Conservation (phyloP, 2,329 filamentous ascomycete species). For the Aureobasidium sp. region DNA sequence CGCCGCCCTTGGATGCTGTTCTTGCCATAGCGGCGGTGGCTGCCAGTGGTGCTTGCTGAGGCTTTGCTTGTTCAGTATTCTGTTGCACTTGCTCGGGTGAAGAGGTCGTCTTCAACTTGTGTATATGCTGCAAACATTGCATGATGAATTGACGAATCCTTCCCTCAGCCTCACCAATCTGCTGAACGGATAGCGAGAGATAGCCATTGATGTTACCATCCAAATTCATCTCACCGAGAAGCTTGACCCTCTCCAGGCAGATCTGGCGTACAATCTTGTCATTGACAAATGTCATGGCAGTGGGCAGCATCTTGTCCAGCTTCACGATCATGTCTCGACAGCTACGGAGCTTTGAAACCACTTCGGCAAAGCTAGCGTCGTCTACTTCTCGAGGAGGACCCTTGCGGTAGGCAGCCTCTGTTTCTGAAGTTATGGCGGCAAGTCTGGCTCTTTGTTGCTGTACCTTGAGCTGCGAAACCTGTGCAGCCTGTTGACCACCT, state of each 20-base stretch:
- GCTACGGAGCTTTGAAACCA: slow-evolving; percentile 17
- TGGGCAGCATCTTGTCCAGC: slow-evolving; percentile 22
- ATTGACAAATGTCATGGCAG: slow-evolving; percentile 19
- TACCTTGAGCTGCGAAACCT: neutral
- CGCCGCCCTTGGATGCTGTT: slow-evolving; percentile 12
- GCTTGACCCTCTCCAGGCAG: slow-evolving; percentile 21
- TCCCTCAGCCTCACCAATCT: slow-evolving; percentile 21
- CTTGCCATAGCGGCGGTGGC: slow-evolving; percentile 13
- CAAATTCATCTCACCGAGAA: slow-evolving; percentile 22
- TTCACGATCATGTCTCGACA: slow-evolving; percentile 18
- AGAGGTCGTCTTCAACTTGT: slow-evolving; percentile 18
- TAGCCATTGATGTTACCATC: slow-evolving; percentile 23
- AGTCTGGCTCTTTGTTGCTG: slow-evolving; percentile 8
- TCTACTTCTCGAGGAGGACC: slow-evolving; percentile 22
- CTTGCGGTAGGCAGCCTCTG: slow-evolving; percentile 16
- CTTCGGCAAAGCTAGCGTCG: slow-evolving; percentile 17
- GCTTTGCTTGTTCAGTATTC: neutral
- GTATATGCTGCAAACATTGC: slow-evolving; percentile 18
- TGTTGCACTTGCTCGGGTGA: slow-evolving; percentile 15
- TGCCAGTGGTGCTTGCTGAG: neutral
- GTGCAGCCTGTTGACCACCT: neutral
- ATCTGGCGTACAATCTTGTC: slow-evolving; percentile 18
- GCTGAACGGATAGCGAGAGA: slow-evolving; percentile 21
- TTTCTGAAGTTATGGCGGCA: neutral
- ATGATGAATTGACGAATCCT: slow-evolving; percentile 21